These are phyloP conservation scores for Citrus trifoliata DNA, from an alignment of 345 rosid species.

Conservation along the genomic window DNA sequence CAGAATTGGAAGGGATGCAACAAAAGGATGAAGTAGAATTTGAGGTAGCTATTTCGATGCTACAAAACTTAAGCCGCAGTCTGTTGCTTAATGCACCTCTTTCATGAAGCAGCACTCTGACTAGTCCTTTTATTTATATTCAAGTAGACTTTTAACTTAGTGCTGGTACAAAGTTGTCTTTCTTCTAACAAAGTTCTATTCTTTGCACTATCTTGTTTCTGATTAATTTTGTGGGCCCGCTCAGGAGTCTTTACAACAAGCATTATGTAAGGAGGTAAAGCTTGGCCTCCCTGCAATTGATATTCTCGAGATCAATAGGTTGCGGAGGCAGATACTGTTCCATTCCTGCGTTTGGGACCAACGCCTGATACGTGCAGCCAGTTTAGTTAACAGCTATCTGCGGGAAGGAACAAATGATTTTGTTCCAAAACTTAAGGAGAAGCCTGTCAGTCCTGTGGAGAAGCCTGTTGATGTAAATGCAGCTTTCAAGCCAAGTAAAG, in stretches of 20 bases:
- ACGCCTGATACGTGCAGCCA: constrained; percentile 57
- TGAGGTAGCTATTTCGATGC: constrained; percentile 48
- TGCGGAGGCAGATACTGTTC: constrained; percentile 71
- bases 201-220: constrained; percentile 1
- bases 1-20: constrained; percentile 59
- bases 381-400: constrained; percentile 38
- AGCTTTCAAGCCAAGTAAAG: constrained; percentile 33
- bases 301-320: constrained; percentile 76
- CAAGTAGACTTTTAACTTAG: constrained; percentile 1
- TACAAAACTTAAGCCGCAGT: not conserved
- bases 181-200: not conserved
- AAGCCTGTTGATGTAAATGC: constrained; percentile 46
- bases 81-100: not conserved
- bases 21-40: constrained; percentile 70
- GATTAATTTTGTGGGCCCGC: constrained; percentile 6
- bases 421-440: constrained; percentile 35
- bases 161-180: not conserved
- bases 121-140: not conserved
- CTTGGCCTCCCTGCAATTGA: constrained; percentile 60
- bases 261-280: constrained; percentile 36
- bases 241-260: constrained; percentile 61
- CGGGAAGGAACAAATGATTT: constrained; percentile 34
- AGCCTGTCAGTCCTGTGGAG: constrained; percentile 41
- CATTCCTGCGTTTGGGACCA: constrained; percentile 87
- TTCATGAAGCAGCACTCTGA: constrained; percentile 2